phyloP scores from a whole-genome alignment of 176 grass and related monocot species.

The Chloris gayana region DNA sequence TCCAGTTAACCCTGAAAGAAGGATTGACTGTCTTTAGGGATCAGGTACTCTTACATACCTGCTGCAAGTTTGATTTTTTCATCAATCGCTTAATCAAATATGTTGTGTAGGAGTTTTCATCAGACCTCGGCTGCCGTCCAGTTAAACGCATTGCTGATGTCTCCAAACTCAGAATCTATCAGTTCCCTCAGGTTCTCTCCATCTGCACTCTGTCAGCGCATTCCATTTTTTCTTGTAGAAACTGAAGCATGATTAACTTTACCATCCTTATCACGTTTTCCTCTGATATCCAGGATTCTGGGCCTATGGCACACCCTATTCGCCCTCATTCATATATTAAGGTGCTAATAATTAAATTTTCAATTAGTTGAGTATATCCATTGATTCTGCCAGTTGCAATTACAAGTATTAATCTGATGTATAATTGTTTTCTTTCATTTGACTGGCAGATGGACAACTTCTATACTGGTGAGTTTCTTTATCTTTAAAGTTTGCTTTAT shows the following conservation, averaged over 20 bases:
- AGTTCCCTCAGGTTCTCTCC: constrained; percentile 91
- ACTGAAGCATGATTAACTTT: constrained; percentile 35
- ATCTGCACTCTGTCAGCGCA: constrained; percentile 25
- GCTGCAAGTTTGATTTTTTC: constrained; percentile 30
- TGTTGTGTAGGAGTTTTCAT: constrained; percentile 86
- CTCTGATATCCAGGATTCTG: constrained; percentile 80
- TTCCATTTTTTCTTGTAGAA: constrained; percentile 28
- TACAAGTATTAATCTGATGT: constrained; percentile 25
- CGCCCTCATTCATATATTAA: constrained; percentile 98
- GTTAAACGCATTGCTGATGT: constrained; percentile 97
- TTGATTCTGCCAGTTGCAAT: constrained; percentile 4
- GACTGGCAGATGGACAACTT: constrained; percentile 98
- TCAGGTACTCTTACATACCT: constrained; percentile 59
- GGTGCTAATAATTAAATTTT: constrained; percentile 50
- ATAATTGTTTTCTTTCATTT: constrained; percentile 46
- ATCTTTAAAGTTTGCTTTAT: constrained; percentile 24
- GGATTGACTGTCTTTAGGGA: constrained; percentile 97
- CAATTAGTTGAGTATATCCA: constrained; percentile 29
- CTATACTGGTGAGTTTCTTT: constrained; percentile 71
- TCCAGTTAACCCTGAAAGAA: constrained; percentile 99
- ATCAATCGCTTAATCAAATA: constrained; percentile 31
- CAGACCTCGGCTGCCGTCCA: constrained; percentile 84
- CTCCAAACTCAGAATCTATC: constrained; percentile 90
- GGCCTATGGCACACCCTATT: constrained; percentile 98
- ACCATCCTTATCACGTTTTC: constrained; percentile 35